Evolutionary conservation across 2,329 filamentous ascomycete genomes (phyloP).

Genomic region (Microdochium paspali): DNA sequence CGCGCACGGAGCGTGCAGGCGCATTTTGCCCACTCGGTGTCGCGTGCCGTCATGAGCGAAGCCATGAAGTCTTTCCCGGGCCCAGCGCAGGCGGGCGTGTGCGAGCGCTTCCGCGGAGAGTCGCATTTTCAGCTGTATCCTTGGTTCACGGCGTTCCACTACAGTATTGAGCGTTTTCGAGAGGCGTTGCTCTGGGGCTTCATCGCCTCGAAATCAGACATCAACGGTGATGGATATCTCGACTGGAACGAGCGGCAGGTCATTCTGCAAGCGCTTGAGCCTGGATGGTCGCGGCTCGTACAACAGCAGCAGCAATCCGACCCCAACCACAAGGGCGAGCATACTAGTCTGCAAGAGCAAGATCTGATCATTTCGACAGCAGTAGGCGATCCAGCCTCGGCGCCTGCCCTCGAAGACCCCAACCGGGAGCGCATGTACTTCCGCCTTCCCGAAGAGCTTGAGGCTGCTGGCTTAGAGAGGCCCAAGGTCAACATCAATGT

Average conservation of each 20-base stretch:
- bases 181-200: constrained; percentile 33
- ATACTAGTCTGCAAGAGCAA: no score
- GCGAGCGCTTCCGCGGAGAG: constrained; percentile 31
- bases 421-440: constrained; percentile 28
- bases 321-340: not conserved
- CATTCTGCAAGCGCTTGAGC: constrained; percentile 23
- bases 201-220: constrained; percentile 27
- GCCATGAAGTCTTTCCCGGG: constrained; percentile 29
- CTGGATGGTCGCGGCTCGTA: constrained; percentile 17
- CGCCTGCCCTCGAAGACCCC: constrained; percentile 17
- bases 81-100: constrained; percentile 26
- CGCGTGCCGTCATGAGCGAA: constrained; percentile 26
- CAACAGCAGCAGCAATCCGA: not conserved
- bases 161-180: constrained; percentile 30
- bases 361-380: not conserved
- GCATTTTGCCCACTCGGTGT: constrained; percentile 30
- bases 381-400: constrained; percentile 13
- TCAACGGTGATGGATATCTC: constrained; percentile 26
- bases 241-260: constrained; percentile 26
- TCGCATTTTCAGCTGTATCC: constrained; percentile 30
- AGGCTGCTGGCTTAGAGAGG: constrained; percentile 25
- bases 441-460: constrained; percentile 21
- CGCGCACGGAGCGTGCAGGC: constrained; percentile 31
- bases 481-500: constrained; percentile 28
- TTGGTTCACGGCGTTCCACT: constrained; percentile 31